phyloP scores from a whole-genome alignment of 192 early-diverging fungal species.

The Linnemannia exigua region DNA sequence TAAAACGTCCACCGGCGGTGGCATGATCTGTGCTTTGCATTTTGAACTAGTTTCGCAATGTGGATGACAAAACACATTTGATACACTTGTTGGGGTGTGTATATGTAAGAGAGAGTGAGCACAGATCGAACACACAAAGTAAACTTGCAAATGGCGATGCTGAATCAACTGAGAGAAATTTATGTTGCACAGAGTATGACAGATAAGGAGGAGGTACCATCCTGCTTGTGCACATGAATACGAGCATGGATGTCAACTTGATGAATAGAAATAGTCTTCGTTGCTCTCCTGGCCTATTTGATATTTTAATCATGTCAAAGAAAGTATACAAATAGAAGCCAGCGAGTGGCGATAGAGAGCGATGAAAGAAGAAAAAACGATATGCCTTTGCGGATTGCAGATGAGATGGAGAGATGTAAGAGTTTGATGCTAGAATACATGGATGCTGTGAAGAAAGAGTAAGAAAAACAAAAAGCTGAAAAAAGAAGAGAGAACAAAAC shows the following conservation, averaged over 20 bases:
- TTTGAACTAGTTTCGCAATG: not conserved
- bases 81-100: not conserved
- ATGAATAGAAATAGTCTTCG: no score
- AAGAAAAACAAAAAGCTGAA: not conserved
- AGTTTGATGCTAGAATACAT: not conserved
- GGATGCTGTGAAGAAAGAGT: not conserved
- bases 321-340: not conserved
- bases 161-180: no score
- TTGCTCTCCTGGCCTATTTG: not conserved
- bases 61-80: not conserved
- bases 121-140: not conserved
- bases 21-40: not conserved
- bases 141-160: not conserved
- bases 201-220: no score
- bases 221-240: no score
- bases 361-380: not conserved
- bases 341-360: not conserved
- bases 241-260: no score
- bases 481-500: not conserved
- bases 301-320: not conserved
- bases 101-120: not conserved
- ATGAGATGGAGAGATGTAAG: not conserved
- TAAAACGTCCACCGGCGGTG: not conserved
- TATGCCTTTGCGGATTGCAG: not conserved
- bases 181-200: no score